A percentile compares a stretch with the other conserved stretches of the same genome.
These are phyloP conservation scores for Theileria parva DNA, from an alignment of 169 alveolate genomes.

Conservation along the genomic window DNA sequence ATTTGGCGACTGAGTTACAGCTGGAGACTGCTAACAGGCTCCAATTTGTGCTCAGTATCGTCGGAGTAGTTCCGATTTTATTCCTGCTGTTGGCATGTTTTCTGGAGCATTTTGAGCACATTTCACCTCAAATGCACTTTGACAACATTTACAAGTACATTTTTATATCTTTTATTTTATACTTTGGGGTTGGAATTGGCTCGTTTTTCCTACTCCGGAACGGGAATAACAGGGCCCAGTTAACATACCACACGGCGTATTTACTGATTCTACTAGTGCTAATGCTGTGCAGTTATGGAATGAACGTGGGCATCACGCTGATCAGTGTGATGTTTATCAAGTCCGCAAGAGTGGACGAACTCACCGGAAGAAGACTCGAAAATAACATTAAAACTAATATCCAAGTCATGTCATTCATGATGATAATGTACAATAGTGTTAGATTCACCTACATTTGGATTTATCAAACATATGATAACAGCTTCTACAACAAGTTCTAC, in stretches of 20 bases:
- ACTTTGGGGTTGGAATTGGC: neutral
- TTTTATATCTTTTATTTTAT: neutral
- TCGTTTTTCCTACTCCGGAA: neutral
- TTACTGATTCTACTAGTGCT: neutral
- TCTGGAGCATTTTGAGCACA: neutral
- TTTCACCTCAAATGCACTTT: neutral
- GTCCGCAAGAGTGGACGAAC: neutral
- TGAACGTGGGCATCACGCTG: neutral
- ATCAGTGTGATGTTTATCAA: neutral
- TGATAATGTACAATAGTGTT: neutral
- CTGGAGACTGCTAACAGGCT: neutral
- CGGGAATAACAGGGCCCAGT: neutral
- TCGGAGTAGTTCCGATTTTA: neutral
- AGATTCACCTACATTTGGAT: neutral
- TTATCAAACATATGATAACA: neutral
- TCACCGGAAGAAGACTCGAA: neutral
- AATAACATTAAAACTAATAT: neutral
- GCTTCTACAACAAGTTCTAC: neutral
- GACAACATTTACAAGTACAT: neutral
- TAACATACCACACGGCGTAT: neutral
- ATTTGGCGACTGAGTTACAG: neutral
- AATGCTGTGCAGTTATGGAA: neutral
- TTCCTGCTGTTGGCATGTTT: neutral
- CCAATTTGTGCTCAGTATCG: neutral
- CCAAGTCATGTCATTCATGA: neutral